A percentile compares a stretch with the other conserved stretches of the same genome.
These are phyloP conservation scores for Ligustrum vulgare DNA, from an alignment of 257 asterid genomes.

Conservation along the genomic window DNA sequence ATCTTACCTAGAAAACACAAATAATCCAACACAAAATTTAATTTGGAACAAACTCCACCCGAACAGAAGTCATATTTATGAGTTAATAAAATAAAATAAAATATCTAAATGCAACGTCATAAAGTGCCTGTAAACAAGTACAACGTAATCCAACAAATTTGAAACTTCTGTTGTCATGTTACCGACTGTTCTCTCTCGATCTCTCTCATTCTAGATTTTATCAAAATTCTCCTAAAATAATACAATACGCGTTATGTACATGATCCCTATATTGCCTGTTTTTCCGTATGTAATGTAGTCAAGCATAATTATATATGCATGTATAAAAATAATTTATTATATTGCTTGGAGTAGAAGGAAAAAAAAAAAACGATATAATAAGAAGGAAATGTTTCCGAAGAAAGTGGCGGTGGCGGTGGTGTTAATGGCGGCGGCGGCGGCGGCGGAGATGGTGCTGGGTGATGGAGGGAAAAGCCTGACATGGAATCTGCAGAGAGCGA, in stretches of 20 bases:
- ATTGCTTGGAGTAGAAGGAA: not conserved
- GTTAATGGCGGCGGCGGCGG: constrained; percentile 22
- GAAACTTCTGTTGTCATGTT: not conserved
- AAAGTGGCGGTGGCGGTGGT: constrained; percentile 38
- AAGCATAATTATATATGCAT: not conserved
- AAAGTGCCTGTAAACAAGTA: not conserved
- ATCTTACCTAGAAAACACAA: too few relatives aligned
- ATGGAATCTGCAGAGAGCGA: constrained; percentile 69
- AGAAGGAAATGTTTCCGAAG: constrained; percentile 3
- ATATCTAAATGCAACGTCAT: not conserved
- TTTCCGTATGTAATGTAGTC: not conserved
- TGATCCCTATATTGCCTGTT: not conserved
- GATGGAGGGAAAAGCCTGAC: constrained; percentile 46
- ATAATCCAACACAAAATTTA: too few relatives aligned
- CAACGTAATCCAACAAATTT: not conserved
- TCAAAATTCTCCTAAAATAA: not conserved
- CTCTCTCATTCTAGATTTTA: not conserved
- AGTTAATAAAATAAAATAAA: not conserved
- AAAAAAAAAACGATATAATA: not conserved
- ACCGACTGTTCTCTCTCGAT: not conserved
- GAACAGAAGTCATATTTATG: too few relatives aligned
- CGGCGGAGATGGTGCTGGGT: constrained; percentile 31
- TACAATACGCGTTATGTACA: not conserved
- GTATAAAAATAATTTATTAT: not conserved
- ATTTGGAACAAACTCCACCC: too few relatives aligned